phyloP scores from a whole-genome alignment of 495 filamentous ascomycete genomes.

The Aspergillus coremiiformis region DNA sequence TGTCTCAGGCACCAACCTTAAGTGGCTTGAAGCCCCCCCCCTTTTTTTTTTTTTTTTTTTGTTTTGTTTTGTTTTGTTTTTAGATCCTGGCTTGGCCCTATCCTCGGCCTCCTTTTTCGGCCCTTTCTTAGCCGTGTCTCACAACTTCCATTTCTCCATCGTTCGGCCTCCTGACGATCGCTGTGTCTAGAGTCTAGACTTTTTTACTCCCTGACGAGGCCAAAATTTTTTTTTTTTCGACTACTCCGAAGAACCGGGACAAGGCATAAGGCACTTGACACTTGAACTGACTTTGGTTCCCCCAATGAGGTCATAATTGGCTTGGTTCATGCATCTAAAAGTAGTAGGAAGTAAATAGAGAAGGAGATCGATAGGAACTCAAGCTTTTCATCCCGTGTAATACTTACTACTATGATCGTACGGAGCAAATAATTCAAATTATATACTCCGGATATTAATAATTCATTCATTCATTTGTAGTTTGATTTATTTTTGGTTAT shows the following conservation, averaged over 20 bases:
- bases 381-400: not conserved
- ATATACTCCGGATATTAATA: too few species aligned
- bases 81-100: not conserved
- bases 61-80: not conserved
- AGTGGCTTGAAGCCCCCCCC: not conserved
- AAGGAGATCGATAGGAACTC: not conserved
- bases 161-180: slow-evolving; percentile 19
- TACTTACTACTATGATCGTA: too few species aligned
- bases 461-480: too few species aligned
- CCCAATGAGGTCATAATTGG: not conserved
- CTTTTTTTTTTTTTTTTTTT: not conserved
- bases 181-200: not conserved
- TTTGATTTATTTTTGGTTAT: too few species aligned
- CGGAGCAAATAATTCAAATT: too few species aligned
- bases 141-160: slow-evolving; percentile 9
- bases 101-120: not conserved
- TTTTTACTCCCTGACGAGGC: not conserved
- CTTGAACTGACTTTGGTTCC: not conserved
- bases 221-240: not conserved
- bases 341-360: too few species aligned
- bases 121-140: slow-evolving; percentile 1
- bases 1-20: slow-evolving; percentile 12
- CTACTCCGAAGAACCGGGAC: not conserved
- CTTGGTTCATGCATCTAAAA: too few species aligned
- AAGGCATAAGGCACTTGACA: not conserved